phyloP scores from a whole-genome alignment of 805 yeast genomes.

The Yamadazyma paraphyllophila region DNA sequence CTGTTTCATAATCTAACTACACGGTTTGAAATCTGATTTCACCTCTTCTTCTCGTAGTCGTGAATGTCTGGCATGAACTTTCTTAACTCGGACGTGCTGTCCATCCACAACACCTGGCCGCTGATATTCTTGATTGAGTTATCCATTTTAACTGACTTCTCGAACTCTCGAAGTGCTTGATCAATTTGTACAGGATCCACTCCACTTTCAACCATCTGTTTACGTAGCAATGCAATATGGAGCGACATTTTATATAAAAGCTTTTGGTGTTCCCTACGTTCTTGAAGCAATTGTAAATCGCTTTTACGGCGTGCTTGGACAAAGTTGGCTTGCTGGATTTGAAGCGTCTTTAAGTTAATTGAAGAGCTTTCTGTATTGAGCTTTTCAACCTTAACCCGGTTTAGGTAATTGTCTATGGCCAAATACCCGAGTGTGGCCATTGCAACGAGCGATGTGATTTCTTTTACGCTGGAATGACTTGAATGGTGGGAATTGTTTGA shows the following conservation, averaged over 20 bases:
- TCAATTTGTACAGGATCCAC: conserved; percentile 57
- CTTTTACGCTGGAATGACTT: conserved; percentile 22
- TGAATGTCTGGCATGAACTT: conserved; percentile 55
- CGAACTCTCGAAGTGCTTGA: conserved; percentile 53
- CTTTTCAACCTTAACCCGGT: conserved; percentile 38
- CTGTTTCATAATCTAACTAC: neutral
- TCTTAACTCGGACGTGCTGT: conserved; percentile 50
- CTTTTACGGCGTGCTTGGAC: conserved; percentile 50
- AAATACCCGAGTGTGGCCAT: conserved; percentile 45
- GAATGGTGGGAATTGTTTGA: no score
- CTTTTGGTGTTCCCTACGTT: conserved; percentile 46
- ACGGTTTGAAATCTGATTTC: neutral
- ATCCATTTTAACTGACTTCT: conserved; percentile 55
- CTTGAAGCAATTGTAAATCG: conserved; percentile 52
- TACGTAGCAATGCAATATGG: conserved; percentile 63
- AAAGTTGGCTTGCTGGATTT: conserved; percentile 47
- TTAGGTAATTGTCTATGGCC: conserved; percentile 51
- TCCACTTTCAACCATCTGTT: conserved; percentile 58
- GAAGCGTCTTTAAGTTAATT: conserved; percentile 35
- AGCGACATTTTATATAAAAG: conserved; percentile 58
- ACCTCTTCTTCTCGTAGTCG: conserved; percentile 50
- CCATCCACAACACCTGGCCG: conserved; percentile 59
- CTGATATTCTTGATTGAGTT: conserved; percentile 54
- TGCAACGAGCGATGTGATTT: conserved; percentile 41
- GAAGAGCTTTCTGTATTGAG: conserved; percentile 33